A percentile compares a stretch with the other conserved stretches of the same genome.
Evolutionary conservation across 305 asterid species (phyloP).

Genomic region (Fraxinus nigra): DNA sequence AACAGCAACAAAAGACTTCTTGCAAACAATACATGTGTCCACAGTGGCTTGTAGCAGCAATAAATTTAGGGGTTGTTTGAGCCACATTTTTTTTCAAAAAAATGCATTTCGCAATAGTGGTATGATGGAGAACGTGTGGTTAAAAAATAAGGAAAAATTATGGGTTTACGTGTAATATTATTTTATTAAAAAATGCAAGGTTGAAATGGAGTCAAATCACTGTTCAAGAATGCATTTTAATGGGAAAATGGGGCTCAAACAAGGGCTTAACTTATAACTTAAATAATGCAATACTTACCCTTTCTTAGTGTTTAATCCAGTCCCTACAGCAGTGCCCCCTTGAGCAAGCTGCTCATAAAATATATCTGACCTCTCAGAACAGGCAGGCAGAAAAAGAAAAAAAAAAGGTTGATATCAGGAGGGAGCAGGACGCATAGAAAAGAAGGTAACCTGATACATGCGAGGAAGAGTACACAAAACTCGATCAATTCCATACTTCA

Average conservation of each 20-base stretch:
- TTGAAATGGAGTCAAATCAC: background rate
- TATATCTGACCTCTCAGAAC: constrained; percentile 34
- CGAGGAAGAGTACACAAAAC: constrained; percentile 83
- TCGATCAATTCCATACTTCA: constrained; percentile 86
- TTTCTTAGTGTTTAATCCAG: constrained; percentile 88
- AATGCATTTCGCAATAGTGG: background rate
- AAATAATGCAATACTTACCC: constrained; percentile 50
- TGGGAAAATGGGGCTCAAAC: background rate
- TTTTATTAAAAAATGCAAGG: background rate
- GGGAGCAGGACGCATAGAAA: constrained; percentile 9
- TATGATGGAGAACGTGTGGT: background rate
- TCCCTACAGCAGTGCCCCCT: constrained; percentile 96
- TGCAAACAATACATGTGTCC: constrained; percentile 11
- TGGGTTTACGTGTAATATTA: background rate
- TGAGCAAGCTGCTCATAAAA: constrained; percentile 78
- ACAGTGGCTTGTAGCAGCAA: constrained; percentile 17
- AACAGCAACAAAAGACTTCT: constrained; percentile 10
- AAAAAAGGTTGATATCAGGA: constrained; percentile 5
- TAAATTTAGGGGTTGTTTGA: constrained; percentile 6
- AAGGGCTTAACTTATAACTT: background rate
- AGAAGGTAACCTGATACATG: constrained; percentile 69
- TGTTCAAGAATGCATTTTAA: background rate
- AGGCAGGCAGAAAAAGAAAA: constrained; percentile 4
- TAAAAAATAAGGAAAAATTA: background rate
- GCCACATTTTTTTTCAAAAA: background rate